These are phyloP conservation scores for Penicillium crustosum DNA, from an alignment of 2,329 filamentous ascomycete species.

Conservation along the genomic window DNA sequence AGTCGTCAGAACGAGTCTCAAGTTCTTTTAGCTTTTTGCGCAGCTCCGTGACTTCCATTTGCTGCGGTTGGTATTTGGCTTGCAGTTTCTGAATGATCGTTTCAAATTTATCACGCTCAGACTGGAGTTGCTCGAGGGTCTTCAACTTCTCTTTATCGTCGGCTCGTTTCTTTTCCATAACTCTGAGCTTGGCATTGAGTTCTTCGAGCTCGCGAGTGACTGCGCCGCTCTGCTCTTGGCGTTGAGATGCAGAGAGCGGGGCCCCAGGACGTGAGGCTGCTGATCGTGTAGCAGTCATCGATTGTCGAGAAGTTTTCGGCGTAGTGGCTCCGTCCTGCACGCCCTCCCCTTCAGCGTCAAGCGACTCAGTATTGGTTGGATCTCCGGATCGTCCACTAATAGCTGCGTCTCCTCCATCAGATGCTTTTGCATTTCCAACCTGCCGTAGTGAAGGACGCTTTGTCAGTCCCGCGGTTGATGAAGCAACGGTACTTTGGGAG, in stretches of 20 bases:
- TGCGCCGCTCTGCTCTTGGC: conserved; percentile 50
- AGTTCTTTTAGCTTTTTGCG: conserved; percentile 76
- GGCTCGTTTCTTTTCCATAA: conserved; percentile 80
- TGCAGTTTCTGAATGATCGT: conserved; percentile 87
- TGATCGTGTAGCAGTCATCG: conserved; percentile 26
- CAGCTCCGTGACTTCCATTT: conserved; percentile 74
- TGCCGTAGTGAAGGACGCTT: conserved; percentile 40
- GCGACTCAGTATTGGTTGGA: conserved; percentile 29
- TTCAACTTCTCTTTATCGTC: conserved; percentile 87
- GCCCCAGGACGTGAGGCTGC: conserved; percentile 28
- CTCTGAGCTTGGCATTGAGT: conserved; percentile 78
- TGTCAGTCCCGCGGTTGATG: conserved; percentile 23
- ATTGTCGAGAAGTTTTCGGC: conserved; percentile 25
- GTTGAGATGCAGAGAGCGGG: conserved; percentile 35
- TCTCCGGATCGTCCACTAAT: conserved; percentile 33
- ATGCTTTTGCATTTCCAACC: conserved; percentile 25
- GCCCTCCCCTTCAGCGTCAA: conserved; percentile 25
- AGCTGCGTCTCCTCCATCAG: conserved; percentile 29
- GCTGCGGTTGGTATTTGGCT: conserved; percentile 80
- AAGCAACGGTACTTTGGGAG: conserved; percentile 25
- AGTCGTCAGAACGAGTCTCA: conserved; percentile 64
- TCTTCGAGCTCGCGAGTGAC: conserved; percentile 75
- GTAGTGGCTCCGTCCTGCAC: conserved; percentile 22
- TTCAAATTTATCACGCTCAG: conserved; percentile 59
- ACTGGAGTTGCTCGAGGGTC: conserved; percentile 70